A percentile compares a stretch with the other conserved stretches of the same genome.
phyloP scores from a whole-genome alignment of 352 stramenopile genomes.

The Globisporangium nunn region DNA sequence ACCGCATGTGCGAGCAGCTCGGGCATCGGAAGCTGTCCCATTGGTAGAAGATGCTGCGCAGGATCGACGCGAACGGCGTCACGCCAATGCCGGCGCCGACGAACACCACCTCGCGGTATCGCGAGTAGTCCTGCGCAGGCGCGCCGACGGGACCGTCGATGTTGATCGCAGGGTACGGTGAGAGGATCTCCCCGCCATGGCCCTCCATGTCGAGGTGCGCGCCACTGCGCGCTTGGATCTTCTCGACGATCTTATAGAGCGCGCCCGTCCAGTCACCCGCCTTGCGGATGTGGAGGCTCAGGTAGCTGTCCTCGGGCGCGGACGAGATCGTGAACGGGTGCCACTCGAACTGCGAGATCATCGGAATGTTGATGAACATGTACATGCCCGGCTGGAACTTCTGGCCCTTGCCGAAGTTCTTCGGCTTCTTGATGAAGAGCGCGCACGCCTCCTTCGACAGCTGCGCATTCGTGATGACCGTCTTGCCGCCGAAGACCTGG shows the following conservation, averaged over 20 bases:
- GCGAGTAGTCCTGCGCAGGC: slow-evolving; percentile 55
- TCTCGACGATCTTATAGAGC: slow-evolving; percentile 38
- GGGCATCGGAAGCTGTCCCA: slow-evolving; percentile 52
- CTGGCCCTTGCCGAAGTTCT: slow-evolving; percentile 35
- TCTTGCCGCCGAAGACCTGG: slow-evolving; percentile 44
- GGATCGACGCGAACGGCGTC: slow-evolving; percentile 65
- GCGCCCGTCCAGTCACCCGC: slow-evolving; percentile 59
- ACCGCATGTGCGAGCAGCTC: slow-evolving; percentile 41
- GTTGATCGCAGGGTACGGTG: slow-evolving; percentile 40
- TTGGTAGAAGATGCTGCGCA: slow-evolving; percentile 62
- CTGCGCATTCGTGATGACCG: slow-evolving; percentile 36
- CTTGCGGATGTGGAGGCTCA: slow-evolving; percentile 66
- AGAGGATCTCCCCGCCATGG: slow-evolving; percentile 16
- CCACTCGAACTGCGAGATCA: slow-evolving; percentile 79
- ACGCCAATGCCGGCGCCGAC: slow-evolving; percentile 67
- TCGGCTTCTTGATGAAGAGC: slow-evolving; percentile 61
- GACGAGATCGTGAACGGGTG: slow-evolving; percentile 91
- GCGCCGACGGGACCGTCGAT: slow-evolving; percentile 56
- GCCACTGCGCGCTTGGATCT: slow-evolving; percentile 24
- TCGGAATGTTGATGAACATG: slow-evolving; percentile 75
- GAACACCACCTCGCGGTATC: slow-evolving; percentile 55
- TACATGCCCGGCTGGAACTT: slow-evolving; percentile 73
- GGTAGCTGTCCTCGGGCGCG: slow-evolving; percentile 56
- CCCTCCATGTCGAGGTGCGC: slow-evolving; percentile 20
- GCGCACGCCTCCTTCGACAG: slow-evolving; percentile 48